These are phyloP conservation scores for Termitomyces titanicus DNA, from an alignment of 768 basidiomycete genomes.

Conservation along the genomic window DNA sequence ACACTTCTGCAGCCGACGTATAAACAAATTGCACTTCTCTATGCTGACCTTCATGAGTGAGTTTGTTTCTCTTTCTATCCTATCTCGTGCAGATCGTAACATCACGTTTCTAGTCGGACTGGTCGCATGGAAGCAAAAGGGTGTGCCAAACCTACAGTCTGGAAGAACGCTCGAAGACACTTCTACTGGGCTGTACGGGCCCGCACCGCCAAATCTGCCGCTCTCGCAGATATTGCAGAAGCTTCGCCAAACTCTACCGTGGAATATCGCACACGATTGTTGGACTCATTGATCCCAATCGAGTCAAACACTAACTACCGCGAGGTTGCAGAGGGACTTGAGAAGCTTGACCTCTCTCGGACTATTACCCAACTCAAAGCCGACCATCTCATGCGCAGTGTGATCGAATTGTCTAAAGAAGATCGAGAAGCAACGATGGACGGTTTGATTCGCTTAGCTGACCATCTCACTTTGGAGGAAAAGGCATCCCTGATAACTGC, in stretches of 20 bases:
- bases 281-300: constrained; percentile 58
- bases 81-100: constrained; percentile 5
- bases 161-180: constrained; percentile 85
- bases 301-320: constrained; percentile 52
- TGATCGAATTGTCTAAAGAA: constrained; percentile 66
- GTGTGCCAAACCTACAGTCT: constrained; percentile 80
- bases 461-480: constrained; percentile 72
- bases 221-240: constrained; percentile 58
- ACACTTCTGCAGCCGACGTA: constrained; percentile 82
- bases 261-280: constrained; percentile 62
- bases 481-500: constrained; percentile 54
- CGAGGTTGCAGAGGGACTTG: constrained; percentile 60
- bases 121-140: constrained; percentile 99
- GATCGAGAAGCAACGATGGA: constrained; percentile 77
- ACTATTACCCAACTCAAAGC: constrained; percentile 63
- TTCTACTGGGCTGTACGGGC: constrained; percentile 95
- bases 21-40: constrained; percentile 89
- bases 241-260: constrained; percentile 69
- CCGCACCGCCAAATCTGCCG: constrained; percentile 67
- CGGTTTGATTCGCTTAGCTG: constrained; percentile 69
- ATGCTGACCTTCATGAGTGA: constrained; percentile 96
- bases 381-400: constrained; percentile 61
- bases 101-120: constrained; percentile 56
- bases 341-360: constrained; percentile 63
- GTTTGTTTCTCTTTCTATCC: constrained; percentile 25